phyloP scores from a whole-genome alignment of 495 filamentous ascomycete genomes.

The Xylaria acuta region DNA sequence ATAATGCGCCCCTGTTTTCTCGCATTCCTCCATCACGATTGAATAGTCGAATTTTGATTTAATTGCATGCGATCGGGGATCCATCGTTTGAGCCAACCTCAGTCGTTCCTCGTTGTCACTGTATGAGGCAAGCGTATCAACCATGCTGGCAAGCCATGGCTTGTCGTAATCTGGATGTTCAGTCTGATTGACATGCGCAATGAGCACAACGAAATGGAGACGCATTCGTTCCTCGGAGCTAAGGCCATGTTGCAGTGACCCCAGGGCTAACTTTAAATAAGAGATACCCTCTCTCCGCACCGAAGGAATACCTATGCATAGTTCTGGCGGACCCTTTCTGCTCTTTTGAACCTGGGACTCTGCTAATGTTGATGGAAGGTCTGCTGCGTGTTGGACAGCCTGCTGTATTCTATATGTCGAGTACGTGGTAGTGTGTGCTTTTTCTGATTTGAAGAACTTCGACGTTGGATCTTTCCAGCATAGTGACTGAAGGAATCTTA shows the following conservation, averaged over 20 bases:
- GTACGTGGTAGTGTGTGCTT: constrained; percentile 33
- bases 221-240: constrained; percentile 51
- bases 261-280: constrained; percentile 59
- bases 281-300: constrained; percentile 36
- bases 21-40: constrained; percentile 56
- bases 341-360: background rate
- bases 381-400: constrained; percentile 31
- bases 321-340: constrained; percentile 19
- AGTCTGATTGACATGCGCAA: constrained; percentile 56
- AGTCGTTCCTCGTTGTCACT: constrained; percentile 35
- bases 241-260: constrained; percentile 58
- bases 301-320: constrained; percentile 45
- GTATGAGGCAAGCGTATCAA: constrained; percentile 58
- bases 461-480: constrained; percentile 41
- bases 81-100: constrained; percentile 33
- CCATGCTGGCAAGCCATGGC: constrained; percentile 54
- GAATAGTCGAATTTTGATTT: constrained; percentile 54
- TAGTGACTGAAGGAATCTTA: constrained; percentile 30
- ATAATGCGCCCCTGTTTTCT: constrained; percentile 52
- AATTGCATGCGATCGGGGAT: constrained; percentile 27
- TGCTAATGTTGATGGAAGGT: background rate
- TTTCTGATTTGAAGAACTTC: constrained; percentile 34
- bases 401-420: constrained; percentile 35
- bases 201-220: constrained; percentile 59
- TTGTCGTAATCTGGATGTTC: constrained; percentile 57